Conservation (phyloP, 164 flowering plant genomes). For the Magnolia kwangsiensis region DNA sequence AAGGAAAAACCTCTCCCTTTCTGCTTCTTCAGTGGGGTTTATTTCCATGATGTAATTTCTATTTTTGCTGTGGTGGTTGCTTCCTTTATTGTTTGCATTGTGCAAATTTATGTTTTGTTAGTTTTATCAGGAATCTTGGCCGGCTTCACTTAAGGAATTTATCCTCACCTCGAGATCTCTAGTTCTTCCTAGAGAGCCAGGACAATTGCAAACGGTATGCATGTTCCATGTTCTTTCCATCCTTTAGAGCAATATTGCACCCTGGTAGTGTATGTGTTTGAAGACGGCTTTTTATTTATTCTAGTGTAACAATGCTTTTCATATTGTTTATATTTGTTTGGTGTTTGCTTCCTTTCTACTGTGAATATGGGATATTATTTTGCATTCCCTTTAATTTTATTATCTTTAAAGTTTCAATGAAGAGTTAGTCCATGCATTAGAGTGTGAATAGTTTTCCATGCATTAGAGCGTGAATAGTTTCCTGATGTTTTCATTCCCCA, state of each 20-base stretch:
- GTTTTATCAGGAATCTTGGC: slow-evolving; percentile 65
- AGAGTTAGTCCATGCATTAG: too few relatives aligned
- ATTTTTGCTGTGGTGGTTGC: background rate
- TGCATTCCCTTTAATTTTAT: too few relatives aligned
- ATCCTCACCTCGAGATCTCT: slow-evolving; percentile 47
- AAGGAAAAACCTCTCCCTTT: background rate
- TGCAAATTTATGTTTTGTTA: background rate
- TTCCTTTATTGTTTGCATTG: background rate
- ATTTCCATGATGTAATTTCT: background rate
- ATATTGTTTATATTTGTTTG: too few relatives aligned
- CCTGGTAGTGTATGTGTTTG: background rate
- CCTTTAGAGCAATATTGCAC: background rate
- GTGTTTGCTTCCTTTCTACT: too few relatives aligned
- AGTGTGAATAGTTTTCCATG: too few relatives aligned
- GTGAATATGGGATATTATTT: too few relatives aligned
- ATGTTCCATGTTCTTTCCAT: background rate
- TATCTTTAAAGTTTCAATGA: too few relatives aligned
- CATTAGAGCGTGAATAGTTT: too few relatives aligned
- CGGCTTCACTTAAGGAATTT: slow-evolving; percentile 72
- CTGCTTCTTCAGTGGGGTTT: background rate
- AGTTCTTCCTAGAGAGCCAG: slow-evolving; percentile 55
- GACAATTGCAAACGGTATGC: slow-evolving; percentile 48
- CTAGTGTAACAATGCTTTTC: too few relatives aligned
- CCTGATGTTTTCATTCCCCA: too few relatives aligned
- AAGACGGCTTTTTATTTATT: background rate